Conservation (phyloP, 495 filamentous ascomycete species). For the Daldinia childiae region DNA sequence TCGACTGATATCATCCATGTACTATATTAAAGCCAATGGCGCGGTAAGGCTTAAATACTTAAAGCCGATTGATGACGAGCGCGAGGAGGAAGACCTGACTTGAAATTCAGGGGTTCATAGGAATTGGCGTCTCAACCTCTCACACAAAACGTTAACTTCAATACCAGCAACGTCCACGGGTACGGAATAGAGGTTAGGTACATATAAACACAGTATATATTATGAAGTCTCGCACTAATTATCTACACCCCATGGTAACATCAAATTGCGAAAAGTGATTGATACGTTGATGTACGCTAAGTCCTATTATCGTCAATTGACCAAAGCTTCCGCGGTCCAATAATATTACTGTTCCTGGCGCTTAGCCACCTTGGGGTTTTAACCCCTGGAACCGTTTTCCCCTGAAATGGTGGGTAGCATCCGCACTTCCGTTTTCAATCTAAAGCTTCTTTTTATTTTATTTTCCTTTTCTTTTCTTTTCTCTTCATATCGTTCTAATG, state of each 20-base stretch:
- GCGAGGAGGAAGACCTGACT: background rate
- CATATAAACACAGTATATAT: background rate
- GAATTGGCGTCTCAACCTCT: slow-evolving; percentile 16
- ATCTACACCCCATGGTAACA: slow-evolving; percentile 21
- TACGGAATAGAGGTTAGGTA: too few relatives aligned
- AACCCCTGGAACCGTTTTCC: slow-evolving; percentile 21
- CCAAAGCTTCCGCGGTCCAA: slow-evolving; percentile 58
- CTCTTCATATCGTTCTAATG: too few relatives aligned
- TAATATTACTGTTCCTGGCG: slow-evolving; percentile 57
- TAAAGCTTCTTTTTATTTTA: background rate
- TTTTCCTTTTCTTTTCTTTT: background rate
- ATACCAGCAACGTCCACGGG: too few relatives aligned
- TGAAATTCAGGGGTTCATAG: slow-evolving; percentile 24
- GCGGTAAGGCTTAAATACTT: slow-evolving; percentile 6
- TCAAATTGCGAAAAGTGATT: slow-evolving; percentile 23
- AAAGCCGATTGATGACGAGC: slow-evolving; percentile 19
- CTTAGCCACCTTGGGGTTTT: slow-evolving; percentile 46
- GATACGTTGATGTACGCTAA: slow-evolving; percentile 31
- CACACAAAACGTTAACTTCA: too few relatives aligned
- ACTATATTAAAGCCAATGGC: background rate
- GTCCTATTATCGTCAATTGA: slow-evolving; percentile 45
- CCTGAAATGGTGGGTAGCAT: slow-evolving; percentile 30
- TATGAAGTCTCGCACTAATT: background rate
- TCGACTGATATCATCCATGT: background rate
- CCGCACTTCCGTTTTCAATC: slow-evolving; percentile 9